Conservation (phyloP, 352 stramenopile species). For the Globisporangium echinulatum region DNA sequence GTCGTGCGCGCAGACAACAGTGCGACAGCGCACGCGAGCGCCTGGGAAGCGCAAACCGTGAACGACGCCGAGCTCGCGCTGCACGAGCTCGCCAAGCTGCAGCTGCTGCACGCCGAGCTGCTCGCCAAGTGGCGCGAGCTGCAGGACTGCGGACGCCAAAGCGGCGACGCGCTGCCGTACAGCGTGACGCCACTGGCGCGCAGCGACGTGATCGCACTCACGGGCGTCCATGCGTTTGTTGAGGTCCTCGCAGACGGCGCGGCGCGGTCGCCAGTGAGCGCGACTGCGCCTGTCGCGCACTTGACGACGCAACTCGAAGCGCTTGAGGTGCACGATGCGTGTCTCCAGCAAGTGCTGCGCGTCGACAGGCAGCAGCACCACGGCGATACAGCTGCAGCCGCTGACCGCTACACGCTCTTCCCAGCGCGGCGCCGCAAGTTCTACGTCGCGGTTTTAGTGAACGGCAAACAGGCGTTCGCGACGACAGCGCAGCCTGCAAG, state of each 20-base stretch:
- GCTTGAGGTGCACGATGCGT: constrained; percentile 29
- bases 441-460: constrained; percentile 35
- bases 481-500: constrained; percentile 14
- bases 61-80: constrained; percentile 34
- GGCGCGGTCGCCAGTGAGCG: background rate
- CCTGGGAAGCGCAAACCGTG: constrained; percentile 14
- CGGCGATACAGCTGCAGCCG: background rate
- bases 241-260: constrained; percentile 23
- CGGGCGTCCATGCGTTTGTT: constrained; percentile 29
- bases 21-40: background rate
- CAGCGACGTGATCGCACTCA: constrained; percentile 26
- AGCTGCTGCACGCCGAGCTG: constrained; percentile 54
- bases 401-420: background rate
- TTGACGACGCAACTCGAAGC: constrained; percentile 24
- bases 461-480: constrained; percentile 30
- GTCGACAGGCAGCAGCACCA: constrained; percentile 5
- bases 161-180: constrained; percentile 1
- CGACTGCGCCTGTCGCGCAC: constrained; percentile 3
- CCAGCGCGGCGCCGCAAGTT: constrained; percentile 11
- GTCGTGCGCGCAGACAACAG: background rate
- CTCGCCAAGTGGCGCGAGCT: constrained; percentile 44
- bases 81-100: constrained; percentile 32
- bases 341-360: constrained; percentile 19
- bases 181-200: constrained; percentile 18
- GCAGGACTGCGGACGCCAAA: constrained; percentile 24